Base-by-base conservation (phyloP, 768 basidiomycete genomes). In the Lactarius quietus region DNA sequence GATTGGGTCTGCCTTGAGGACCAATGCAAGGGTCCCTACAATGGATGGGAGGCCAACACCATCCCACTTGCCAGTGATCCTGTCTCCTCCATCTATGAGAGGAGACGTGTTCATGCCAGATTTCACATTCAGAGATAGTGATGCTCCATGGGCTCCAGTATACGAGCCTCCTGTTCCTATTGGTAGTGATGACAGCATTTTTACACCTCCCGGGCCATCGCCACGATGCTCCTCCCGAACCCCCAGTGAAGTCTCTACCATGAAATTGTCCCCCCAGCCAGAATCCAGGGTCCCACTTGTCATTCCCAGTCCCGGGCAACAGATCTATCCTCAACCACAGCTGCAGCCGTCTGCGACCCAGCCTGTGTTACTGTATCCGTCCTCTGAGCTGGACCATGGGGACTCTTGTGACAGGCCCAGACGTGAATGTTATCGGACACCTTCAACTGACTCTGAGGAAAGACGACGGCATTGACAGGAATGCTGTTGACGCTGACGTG, bases 1-100 rank as follows among this genome's bases (percentile, higher is more conserved):
- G 82, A 52, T 67, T 87, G 23, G 59, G 59, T 48, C 7, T 28
- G 18, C 1, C 48, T 10, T 61, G 64, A 61, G 64, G 60, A n/a
- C n/a, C n/a, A n/a, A n/a, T n/a, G n/a, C n/a, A n/a, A 39, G n/a
- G n/a, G n/a, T 55, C 54, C 31, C 31, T 17, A 18, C 20, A 12
- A 6, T 0, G 18, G 59, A 48, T 35, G 41, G 59, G 33, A 59
- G 66, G 1, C 68, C 68, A 38, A 35, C 66, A 8, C 31, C 62
- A 29, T 35, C 39, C 2, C 55, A 52, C 36, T 59, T 63, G 43
- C 59, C 63, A 1, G 68, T 69, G 9, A 62, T 61, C 14, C 68
- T 66, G n/a, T 64, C 60, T 10, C 68, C 66, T 38, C 38, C 63
- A 14, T 45, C 52, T 5, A 36, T 9, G 33, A 9, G 33, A 3